These are phyloP conservation scores for Aureobasidium lini DNA, from an alignment of 2,329 filamentous ascomycete genomes.

Conservation along the genomic window DNA sequence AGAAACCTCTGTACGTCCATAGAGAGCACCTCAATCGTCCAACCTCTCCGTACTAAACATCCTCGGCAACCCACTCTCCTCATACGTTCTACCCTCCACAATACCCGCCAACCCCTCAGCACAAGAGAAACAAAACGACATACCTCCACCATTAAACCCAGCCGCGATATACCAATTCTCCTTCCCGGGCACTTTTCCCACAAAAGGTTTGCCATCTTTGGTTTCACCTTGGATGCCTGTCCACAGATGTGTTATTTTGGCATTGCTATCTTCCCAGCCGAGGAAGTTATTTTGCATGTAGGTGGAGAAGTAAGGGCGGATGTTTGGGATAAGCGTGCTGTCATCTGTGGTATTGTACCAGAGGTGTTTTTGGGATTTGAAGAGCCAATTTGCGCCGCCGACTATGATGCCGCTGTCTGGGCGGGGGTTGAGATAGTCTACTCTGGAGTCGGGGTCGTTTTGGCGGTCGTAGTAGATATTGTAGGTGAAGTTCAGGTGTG, in stretches of 20 bases:
- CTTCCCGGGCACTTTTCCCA: constrained; percentile 35
- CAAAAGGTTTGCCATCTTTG: constrained; percentile 42
- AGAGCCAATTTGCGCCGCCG: constrained; percentile 48
- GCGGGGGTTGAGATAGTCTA: constrained; percentile 38
- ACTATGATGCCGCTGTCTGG: constrained; percentile 50
- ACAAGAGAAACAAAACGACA: constrained; percentile 35
- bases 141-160: constrained; percentile 56
- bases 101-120: constrained; percentile 51
- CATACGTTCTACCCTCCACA: constrained; percentile 31
- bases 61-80: constrained; percentile 44
- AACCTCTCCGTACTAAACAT: constrained; percentile 38
- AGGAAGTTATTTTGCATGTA: constrained; percentile 47
- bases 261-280: constrained; percentile 27
- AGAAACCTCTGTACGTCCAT: background rate
- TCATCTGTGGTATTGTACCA: constrained; percentile 54
- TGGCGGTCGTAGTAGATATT: constrained; percentile 57
- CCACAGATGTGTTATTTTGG: constrained; percentile 27
- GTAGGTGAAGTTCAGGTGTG: constrained; percentile 33
- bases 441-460: constrained; percentile 29
- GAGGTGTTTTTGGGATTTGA: constrained; percentile 33
- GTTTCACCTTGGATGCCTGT: constrained; percentile 47
- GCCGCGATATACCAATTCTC: constrained; percentile 48
- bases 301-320: constrained; percentile 41
- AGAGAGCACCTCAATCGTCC: background rate
- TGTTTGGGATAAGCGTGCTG: constrained; percentile 40